Percentiles rank a stretch among this genome's conserved stretches.
phyloP scores from a whole-genome alignment of 257 asterid genomes.

The Perilla frutescens region DNA sequence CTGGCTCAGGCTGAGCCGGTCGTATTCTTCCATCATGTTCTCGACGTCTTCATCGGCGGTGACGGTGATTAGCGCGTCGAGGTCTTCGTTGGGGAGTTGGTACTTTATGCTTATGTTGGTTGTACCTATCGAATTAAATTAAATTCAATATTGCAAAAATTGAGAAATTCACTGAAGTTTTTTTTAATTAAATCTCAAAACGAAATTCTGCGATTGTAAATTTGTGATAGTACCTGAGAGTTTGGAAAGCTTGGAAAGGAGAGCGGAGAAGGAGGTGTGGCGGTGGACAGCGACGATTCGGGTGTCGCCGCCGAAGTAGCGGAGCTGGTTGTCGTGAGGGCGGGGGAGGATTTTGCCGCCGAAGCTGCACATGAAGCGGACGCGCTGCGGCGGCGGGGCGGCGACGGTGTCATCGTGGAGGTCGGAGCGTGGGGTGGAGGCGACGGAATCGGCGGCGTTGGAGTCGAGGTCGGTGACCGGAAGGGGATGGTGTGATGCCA shows the following conservation, averaged over 20 bases:
- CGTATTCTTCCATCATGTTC: slow-evolving; percentile 94
- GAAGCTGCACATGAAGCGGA: slow-evolving; percentile 95
- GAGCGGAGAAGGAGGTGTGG: slow-evolving; percentile 59
- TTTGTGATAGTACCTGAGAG: slow-evolving; percentile 39
- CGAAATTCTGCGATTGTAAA: too few relatives aligned
- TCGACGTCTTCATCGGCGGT: slow-evolving; percentile 85
- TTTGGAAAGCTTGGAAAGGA: slow-evolving; percentile 68
- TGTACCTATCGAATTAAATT: slow-evolving; percentile 38
- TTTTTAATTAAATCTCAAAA: too few relatives aligned
- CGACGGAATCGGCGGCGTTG: slow-evolving; percentile 54
- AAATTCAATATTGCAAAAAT: too few relatives aligned
- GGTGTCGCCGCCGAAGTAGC: slow-evolving; percentile 90
- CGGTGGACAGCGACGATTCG: slow-evolving; percentile 76
- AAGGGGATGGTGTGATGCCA: slow-evolving; percentile 52
- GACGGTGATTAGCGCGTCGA: slow-evolving; percentile 83
- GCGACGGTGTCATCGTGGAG: slow-evolving; percentile 45
- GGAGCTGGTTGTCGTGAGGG: slow-evolving; percentile 89
- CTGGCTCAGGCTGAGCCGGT: slow-evolving; percentile 64
- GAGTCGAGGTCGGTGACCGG: slow-evolving; percentile 61
- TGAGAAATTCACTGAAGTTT: too few relatives aligned
- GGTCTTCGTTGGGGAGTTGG: slow-evolving; percentile 94
- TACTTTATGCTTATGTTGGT: slow-evolving; percentile 67
- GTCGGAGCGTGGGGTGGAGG: slow-evolving; percentile 85
- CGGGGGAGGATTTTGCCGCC: slow-evolving; percentile 89
- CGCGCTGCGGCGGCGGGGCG: slow-evolving; percentile 44